Conservation (phyloP, 768 basidiomycete species). For the Suillus tomentosus region DNA sequence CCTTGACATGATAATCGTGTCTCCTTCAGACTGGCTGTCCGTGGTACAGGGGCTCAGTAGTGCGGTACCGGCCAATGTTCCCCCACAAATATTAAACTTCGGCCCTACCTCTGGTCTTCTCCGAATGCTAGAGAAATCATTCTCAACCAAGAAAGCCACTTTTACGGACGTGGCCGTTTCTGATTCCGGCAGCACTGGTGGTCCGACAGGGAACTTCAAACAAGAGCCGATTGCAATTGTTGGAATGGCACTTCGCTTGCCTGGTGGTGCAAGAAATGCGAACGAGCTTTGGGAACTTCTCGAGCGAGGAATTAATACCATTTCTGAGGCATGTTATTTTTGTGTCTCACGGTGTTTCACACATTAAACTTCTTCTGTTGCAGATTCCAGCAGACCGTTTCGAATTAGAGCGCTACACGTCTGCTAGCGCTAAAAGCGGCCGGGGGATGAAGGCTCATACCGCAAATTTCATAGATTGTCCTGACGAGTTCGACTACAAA, state of each 20-base stretch:
- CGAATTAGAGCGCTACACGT: constrained; percentile 41
- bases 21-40: constrained; percentile 55
- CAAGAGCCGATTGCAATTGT: constrained; percentile 66
- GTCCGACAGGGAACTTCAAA: constrained; percentile 15
- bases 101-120: constrained; percentile 48
- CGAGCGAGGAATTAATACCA: constrained; percentile 54
- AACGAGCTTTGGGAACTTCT: constrained; percentile 61
- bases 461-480: constrained; percentile 64
- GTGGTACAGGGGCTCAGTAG: constrained; percentile 36
- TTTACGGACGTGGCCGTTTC: constrained; percentile 21
- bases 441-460: constrained; percentile 52
- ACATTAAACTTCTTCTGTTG: constrained; percentile 11
- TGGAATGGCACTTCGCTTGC: constrained; percentile 65
- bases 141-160: constrained; percentile 26
- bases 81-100: constrained; percentile 46
- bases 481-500: constrained; percentile 64
- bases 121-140: constrained; percentile 39
- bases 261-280: constrained; percentile 53
- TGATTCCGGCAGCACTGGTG: not conserved
- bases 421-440: constrained; percentile 25
- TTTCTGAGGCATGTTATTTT: constrained; percentile 48
- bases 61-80: constrained; percentile 16
- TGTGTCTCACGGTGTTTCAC: not conserved
- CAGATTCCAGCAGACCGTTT: constrained; percentile 70
- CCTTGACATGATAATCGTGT: constrained; percentile 42